A percentile compares a stretch with the other conserved stretches of the same genome.
phyloP scores from a whole-genome alignment of 441 rosid species.

The Eutrema salsugineum region DNA sequence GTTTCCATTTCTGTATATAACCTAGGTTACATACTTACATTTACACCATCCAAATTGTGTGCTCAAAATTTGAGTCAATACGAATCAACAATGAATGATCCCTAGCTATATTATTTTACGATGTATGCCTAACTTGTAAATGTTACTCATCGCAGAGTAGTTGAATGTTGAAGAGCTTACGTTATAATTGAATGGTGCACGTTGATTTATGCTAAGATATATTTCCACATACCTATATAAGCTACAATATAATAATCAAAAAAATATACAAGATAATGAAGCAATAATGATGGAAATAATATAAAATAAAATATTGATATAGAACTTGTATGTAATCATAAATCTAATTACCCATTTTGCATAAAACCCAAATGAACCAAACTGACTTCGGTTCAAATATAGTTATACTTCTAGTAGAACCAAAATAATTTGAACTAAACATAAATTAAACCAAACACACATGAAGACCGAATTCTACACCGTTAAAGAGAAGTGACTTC shows the following conservation, averaged over 20 bases:
- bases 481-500: background rate
- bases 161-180: conserved; percentile 14
- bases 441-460: too few species aligned
- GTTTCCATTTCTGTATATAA: too few species aligned
- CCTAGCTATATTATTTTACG: background rate
- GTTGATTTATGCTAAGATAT: background rate
- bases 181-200: background rate
- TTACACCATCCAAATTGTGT: background rate
- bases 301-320: background rate
- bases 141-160: conserved; percentile 6
- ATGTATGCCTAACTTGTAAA: conserved; percentile 4
- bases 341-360: background rate
- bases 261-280: background rate
- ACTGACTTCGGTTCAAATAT: too few species aligned
- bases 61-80: background rate
- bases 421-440: too few species aligned
- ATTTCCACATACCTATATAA: background rate
- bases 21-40: background rate
- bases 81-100: background rate
- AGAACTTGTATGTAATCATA: background rate
- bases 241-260: background rate
- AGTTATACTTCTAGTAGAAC: too few species aligned
- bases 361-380: too few species aligned
- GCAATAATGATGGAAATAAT: background rate
- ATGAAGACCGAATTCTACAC: background rate